Evolutionary conservation across 805 yeast genomes (phyloP).

Genomic region (Saccharomycopsis capsularis): DNA sequence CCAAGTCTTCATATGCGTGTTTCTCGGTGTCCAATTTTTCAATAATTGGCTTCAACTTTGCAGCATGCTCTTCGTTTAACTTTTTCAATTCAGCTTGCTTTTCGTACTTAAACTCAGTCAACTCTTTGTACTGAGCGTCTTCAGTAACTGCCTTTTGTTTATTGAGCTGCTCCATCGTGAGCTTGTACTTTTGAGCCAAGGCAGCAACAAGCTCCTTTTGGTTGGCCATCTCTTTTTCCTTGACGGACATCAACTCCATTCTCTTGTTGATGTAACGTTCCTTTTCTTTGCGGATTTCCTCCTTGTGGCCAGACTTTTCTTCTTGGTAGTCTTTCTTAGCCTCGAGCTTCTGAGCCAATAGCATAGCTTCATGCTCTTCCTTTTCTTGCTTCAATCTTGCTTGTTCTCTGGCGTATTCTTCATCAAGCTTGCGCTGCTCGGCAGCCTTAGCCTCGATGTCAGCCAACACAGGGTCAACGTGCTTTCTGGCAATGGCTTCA

Average conservation of each 20-base stretch:
- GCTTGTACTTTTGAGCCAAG: constrained; percentile 14
- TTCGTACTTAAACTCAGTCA: constrained; percentile 10
- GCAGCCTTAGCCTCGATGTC: constrained; percentile 67
- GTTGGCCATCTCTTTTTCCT: constrained; percentile 15
- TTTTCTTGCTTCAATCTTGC: constrained; percentile 16
- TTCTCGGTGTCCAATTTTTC: constrained; percentile 14
- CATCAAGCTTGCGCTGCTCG: constrained; percentile 56
- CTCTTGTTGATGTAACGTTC: constrained; percentile 9
- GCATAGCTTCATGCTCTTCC: constrained; percentile 11
- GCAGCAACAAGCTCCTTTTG: constrained; percentile 16
- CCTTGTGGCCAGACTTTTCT: constrained; percentile 8
- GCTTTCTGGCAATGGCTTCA: constrained; percentile 66
- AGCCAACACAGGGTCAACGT: constrained; percentile 76
- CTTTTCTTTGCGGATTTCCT: constrained; percentile 9
- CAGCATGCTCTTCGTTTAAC: constrained; percentile 11
- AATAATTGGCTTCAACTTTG: constrained; percentile 14
- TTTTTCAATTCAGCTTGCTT: constrained; percentile 15
- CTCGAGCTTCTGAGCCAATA: constrained; percentile 10
- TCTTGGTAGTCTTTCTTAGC: constrained; percentile 3
- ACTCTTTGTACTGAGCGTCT: constrained; percentile 12
- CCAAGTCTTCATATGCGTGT: constrained; percentile 4
- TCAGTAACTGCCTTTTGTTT: constrained; percentile 10
- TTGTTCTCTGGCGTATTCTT: constrained; percentile 26
- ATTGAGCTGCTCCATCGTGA: constrained; percentile 13
- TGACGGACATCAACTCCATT: constrained; percentile 16